A percentile compares a stretch with the other conserved stretches of the same genome.
phyloP scores from a whole-genome alignment of 2,329 filamentous ascomycete genomes.

The Exophiala mesophila region DNA sequence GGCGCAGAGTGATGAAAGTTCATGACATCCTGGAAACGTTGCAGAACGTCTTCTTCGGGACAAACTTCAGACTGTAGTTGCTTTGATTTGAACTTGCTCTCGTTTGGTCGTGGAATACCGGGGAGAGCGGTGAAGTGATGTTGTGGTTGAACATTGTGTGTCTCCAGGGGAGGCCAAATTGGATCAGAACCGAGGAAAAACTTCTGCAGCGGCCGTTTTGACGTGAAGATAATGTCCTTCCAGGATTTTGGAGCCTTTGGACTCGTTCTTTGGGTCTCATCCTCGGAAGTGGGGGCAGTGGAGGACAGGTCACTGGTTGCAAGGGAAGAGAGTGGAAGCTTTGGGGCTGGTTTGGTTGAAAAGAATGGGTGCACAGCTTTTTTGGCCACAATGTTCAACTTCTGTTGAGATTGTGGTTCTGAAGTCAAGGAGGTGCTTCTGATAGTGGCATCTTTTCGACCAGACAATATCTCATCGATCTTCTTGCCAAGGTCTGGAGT shows the following conservation, averaged over 20 bases:
- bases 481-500: conserved; percentile 47
- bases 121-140: background rate
- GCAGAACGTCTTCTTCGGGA: conserved; percentile 16
- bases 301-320: conserved; percentile 12
- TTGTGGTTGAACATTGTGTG: conserved; percentile 15
- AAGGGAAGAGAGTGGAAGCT: conserved; percentile 5
- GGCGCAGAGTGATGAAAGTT: background rate
- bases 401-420: conserved; percentile 28
- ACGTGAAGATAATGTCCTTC: conserved; percentile 23
- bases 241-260: conserved; percentile 19
- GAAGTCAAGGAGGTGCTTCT: conserved; percentile 3
- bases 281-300: conserved; percentile 6
- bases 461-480: conserved; percentile 57
- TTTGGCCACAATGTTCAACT: conserved; percentile 26
- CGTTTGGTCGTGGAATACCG: too few relatives aligned
- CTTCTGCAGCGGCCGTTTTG: conserved; percentile 10
- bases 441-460: conserved; percentile 26
- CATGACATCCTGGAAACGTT: conserved; percentile 7
- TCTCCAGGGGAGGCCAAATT: conserved; percentile 20
- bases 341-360: conserved; percentile 47
- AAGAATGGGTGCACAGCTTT: conserved; percentile 67
- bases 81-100: conserved; percentile 13
- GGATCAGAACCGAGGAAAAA: conserved; percentile 1
- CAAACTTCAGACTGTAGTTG: conserved; percentile 5
- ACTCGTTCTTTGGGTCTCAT: conserved; percentile 9